Percentiles rank a stretch among this genome's conserved stretches.
phyloP scores from a whole-genome alignment of 352 stramenopile genomes.

The Phytophthora megakarya region DNA sequence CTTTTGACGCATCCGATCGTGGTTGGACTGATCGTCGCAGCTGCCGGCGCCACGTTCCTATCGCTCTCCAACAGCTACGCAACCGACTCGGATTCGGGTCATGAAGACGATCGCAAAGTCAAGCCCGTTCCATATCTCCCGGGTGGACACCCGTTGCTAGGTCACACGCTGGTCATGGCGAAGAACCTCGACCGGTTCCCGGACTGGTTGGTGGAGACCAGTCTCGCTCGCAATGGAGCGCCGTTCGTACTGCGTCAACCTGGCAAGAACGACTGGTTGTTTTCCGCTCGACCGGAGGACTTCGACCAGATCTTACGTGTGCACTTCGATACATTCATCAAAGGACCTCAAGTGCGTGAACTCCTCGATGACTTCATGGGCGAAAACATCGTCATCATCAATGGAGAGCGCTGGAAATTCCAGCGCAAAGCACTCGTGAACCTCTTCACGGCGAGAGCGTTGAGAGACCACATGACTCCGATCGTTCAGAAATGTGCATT shows the following conservation, averaged over 20 bases:
- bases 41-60: slow-evolving; percentile 17
- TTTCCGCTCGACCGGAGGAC: slow-evolving; percentile 42
- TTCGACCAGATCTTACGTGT: slow-evolving; percentile 59
- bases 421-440: slow-evolving; percentile 47
- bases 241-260: slow-evolving; percentile 45
- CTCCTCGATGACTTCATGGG: slow-evolving; percentile 52
- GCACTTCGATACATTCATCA: slow-evolving; percentile 60
- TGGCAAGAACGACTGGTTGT: slow-evolving; percentile 46
- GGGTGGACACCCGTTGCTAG: slow-evolving; percentile 30
- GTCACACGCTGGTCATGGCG: slow-evolving; percentile 39
- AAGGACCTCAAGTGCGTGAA: slow-evolving; percentile 45
- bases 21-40: slow-evolving; percentile 28
- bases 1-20: slow-evolving; percentile 28
- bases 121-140: slow-evolving; percentile 34
- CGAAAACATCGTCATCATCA: slow-evolving; percentile 52
- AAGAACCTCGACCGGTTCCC: slow-evolving; percentile 39
- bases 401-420: slow-evolving; percentile 49
- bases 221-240: slow-evolving; percentile 32
- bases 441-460: slow-evolving; percentile 47
- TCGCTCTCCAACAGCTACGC: slow-evolving; percentile 18
- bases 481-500: slow-evolving; percentile 41
- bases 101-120: slow-evolving; percentile 11
- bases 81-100: slow-evolving; percentile 8
- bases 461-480: slow-evolving; percentile 46
- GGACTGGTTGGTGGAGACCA: slow-evolving; percentile 44